Conservation (phyloP, 148 eudicot species). For the Rhododendron ovatum region DNA sequence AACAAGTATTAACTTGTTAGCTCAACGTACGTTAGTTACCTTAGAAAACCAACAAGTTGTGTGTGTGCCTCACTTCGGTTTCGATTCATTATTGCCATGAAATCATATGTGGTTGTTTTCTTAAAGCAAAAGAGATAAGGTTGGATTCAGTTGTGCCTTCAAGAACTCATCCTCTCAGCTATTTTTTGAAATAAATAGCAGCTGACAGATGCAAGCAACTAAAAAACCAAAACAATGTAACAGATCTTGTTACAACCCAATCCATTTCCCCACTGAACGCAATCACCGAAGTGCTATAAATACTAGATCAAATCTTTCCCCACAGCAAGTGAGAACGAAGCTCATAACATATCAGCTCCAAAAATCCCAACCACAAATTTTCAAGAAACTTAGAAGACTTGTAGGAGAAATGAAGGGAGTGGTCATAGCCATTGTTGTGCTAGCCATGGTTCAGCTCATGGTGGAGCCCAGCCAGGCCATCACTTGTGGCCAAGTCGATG, state of each 20-base stretch:
- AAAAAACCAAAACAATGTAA: background rate
- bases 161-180: background rate
- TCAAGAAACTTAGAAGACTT: background rate
- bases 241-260: background rate
- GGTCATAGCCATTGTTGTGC: background rate
- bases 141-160: background rate
- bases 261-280: background rate
- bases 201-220: background rate
- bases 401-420: slow-evolving; percentile 4
- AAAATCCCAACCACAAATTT: background rate
- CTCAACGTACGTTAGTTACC: background rate
- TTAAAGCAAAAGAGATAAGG: background rate
- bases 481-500: slow-evolving; percentile 1
- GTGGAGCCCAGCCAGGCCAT: slow-evolving; percentile 10
- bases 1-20: too few species aligned
- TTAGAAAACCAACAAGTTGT: background rate
- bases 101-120: background rate
- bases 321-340: background rate
- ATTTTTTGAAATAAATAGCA: background rate
- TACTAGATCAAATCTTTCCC: background rate
- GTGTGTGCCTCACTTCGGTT: background rate
- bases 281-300: background rate
- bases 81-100: background rate
- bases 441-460: slow-evolving; percentile 14
- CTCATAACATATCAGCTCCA: background rate